Evolutionary conservation across 805 yeast species (phyloP).

Genomic region (Lachancea fermentati): DNA sequence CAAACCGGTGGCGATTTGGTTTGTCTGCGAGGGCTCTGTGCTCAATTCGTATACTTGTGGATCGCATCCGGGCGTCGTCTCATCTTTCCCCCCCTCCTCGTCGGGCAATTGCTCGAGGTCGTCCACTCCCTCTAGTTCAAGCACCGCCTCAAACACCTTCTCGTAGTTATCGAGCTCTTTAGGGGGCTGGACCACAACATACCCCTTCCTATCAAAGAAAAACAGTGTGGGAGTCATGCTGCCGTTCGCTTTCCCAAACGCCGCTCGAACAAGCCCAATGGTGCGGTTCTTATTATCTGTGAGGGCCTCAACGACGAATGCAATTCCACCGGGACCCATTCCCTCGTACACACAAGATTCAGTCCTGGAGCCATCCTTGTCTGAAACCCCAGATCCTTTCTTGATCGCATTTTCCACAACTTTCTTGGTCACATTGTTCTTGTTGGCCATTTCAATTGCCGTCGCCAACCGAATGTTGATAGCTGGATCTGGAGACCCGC

Average conservation of each 20-base stretch:
- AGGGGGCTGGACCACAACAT: slow-evolving; percentile 46
- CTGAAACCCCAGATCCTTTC: slow-evolving; percentile 63
- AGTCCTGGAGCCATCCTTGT: slow-evolving; percentile 41
- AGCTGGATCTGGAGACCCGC: slow-evolving; percentile 55
- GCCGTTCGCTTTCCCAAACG: slow-evolving; percentile 64
- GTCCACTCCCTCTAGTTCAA: slow-evolving; percentile 69
- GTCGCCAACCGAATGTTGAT: slow-evolving; percentile 58
- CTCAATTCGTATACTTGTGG: slow-evolving; percentile 40
- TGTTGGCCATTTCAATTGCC: slow-evolving; percentile 69
- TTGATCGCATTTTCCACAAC: slow-evolving; percentile 84
- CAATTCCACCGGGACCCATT: slow-evolving; percentile 87
- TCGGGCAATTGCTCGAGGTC: slow-evolving; percentile 55
- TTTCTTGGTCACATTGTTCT: slow-evolving; percentile 71
- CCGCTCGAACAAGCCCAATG: slow-evolving; percentile 65
- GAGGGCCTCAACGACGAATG: slow-evolving; percentile 75
- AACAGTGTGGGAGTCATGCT: slow-evolving; percentile 71
- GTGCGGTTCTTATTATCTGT: slow-evolving; percentile 89
- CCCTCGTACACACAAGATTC: slow-evolving; percentile 76
- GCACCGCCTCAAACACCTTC: slow-evolving; percentile 62
- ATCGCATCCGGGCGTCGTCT: background rate
- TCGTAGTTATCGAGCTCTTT: slow-evolving; percentile 45
- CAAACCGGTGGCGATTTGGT: slow-evolving; percentile 52
- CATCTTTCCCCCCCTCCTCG: slow-evolving; percentile 23
- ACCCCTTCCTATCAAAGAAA: slow-evolving; percentile 75
- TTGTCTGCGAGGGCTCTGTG: slow-evolving; percentile 61